Conservation (phyloP, 2,329 filamentous ascomycete genomes). For the Aspergillus sp. region DNA sequence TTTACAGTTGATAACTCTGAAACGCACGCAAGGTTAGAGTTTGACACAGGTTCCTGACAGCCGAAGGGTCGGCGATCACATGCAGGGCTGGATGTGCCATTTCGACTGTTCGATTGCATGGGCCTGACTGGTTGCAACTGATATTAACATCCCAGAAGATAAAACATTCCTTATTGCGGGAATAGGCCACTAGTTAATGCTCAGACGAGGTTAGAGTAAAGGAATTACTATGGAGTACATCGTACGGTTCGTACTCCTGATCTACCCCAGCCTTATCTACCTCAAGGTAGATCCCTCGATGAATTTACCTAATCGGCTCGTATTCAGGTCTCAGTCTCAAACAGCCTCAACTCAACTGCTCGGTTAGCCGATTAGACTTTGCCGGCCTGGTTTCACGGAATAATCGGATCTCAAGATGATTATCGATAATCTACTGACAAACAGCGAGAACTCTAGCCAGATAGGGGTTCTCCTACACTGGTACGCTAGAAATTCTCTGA, state of each 20-base stretch:
- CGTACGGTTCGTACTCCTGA: too few relatives aligned
- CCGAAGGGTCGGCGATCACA: background rate
- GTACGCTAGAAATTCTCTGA: background rate
- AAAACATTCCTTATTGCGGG: too few relatives aligned
- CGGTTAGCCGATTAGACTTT: background rate
- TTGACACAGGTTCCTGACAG: background rate
- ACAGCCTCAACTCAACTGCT: background rate
- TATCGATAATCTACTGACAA: background rate
- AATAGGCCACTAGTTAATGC: too few relatives aligned
- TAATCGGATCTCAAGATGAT: background rate
- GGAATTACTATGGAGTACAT: too few relatives aligned
- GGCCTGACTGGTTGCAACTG: too few relatives aligned
- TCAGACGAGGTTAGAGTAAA: too few relatives aligned
- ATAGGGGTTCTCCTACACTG: background rate
- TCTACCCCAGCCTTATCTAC: background rate
- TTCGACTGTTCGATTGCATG: too few relatives aligned
- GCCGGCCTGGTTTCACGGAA: background rate
- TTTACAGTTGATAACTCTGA: background rate
- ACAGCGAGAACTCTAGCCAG: too few relatives aligned
- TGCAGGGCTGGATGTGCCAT: background rate
- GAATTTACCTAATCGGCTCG: background rate
- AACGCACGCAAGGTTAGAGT: background rate
- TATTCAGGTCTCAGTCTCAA: constrained; percentile 3
- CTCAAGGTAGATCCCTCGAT: background rate
- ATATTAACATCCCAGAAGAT: too few relatives aligned